Percentiles rank a stretch among this genome's conserved stretches.
These are phyloP conservation scores for Alternaria sp. DNA, from an alignment of 2,329 filamentous ascomycete genomes.

Conservation along the genomic window DNA sequence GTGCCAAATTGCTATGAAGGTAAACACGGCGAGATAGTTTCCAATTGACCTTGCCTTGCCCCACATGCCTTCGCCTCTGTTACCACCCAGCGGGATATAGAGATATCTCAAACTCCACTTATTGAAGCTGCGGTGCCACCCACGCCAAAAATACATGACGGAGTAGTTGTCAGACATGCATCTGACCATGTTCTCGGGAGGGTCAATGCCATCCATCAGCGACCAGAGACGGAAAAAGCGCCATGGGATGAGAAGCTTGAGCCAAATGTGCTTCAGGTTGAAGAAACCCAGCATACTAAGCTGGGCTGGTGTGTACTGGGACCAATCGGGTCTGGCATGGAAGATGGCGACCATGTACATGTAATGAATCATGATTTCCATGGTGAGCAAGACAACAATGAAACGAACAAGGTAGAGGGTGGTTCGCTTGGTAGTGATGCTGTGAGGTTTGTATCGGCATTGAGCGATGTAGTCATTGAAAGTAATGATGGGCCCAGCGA, in stretches of 20 bases:
- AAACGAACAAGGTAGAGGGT: slow-evolving; percentile 86
- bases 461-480: slow-evolving; percentile 99
- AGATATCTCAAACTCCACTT: slow-evolving; percentile 94
- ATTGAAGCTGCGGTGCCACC: slow-evolving; percentile 95
- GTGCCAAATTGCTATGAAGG: slow-evolving; percentile 97
- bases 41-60: slow-evolving; percentile 67
- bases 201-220: slow-evolving; percentile 87
- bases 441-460: slow-evolving; percentile 74
- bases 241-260: slow-evolving; percentile 96
- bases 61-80: slow-evolving; percentile 45
- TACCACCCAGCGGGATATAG: slow-evolving; percentile 88
- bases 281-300: slow-evolving; percentile 92
- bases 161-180: slow-evolving; percentile 97
- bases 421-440: slow-evolving; percentile 74
- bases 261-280: slow-evolving; percentile 96
- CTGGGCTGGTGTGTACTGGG: slow-evolving; percentile 83
- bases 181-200: slow-evolving; percentile 97
- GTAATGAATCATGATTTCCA: slow-evolving; percentile 87
- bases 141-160: slow-evolving; percentile 90
- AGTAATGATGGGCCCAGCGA: slow-evolving; percentile 91
- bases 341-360: slow-evolving; percentile 94
- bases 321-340: slow-evolving; percentile 81
- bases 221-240: slow-evolving; percentile 99
- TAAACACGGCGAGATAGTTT: slow-evolving; percentile 88
- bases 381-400: slow-evolving; percentile 77